phyloP scores from a whole-genome alignment of 169 alveolate genomes.

The Cryptosporidium sp. region DNA sequence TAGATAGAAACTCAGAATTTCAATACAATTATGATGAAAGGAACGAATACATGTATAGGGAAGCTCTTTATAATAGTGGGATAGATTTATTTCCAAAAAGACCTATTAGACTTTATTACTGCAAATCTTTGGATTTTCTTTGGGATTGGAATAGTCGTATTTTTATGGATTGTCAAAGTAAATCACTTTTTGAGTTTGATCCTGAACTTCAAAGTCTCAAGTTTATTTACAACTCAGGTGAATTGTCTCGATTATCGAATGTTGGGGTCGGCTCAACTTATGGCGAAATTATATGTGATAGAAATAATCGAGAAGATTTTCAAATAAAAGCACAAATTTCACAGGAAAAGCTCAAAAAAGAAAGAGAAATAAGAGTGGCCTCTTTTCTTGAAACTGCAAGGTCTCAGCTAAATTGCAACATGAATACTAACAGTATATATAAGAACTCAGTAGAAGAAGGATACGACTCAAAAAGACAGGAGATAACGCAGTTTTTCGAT shows the following conservation, averaged over 20 bases:
- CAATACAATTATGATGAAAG: neutral
- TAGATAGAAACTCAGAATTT: constrained; percentile 20
- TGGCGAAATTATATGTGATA: neutral
- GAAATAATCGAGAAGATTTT: neutral
- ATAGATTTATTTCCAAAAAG: neutral
- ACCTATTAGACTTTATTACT: neutral
- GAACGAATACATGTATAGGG: neutral
- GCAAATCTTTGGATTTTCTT: neutral
- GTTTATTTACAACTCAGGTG: neutral
- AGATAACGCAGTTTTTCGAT: constrained; percentile 32
- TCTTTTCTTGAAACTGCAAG: constrained; percentile 42
- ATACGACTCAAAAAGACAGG: neutral
- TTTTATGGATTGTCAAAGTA: constrained; percentile 17
- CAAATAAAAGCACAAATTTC: neutral
- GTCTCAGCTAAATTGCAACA: constrained; percentile 13
- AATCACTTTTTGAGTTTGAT: constrained; percentile 42
- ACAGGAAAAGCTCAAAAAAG: neutral
- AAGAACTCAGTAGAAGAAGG: neutral
- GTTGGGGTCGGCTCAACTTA: neutral
- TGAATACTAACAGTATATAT: neutral
- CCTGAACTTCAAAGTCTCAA: constrained; percentile 4
- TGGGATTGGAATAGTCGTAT: constrained; percentile 68
- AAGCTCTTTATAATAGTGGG: neutral
- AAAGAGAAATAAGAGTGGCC: constrained; percentile 33
- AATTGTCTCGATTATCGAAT: neutral